Evolutionary conservation across 495 filamentous ascomycete genomes (phyloP).

Genomic region (Penicillium psychrofluorescens): DNA sequence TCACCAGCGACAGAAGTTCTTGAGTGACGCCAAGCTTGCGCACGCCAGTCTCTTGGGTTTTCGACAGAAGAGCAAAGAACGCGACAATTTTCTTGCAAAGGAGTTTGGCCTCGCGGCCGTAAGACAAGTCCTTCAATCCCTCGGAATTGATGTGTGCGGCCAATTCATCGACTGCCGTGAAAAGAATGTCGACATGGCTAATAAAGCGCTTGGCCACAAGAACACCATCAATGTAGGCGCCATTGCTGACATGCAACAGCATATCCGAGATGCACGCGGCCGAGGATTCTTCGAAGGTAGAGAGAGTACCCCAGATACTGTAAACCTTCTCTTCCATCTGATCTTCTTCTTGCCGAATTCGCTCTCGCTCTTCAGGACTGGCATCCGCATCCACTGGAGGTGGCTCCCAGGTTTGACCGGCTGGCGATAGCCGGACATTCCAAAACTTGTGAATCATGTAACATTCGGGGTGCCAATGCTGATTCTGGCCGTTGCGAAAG

Average conservation of each 20-base stretch:
- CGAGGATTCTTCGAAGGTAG: conserved; percentile 94
- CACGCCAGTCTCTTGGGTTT: conserved; percentile 84
- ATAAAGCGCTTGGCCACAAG: conserved; percentile 97
- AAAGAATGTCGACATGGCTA: conserved; percentile 88
- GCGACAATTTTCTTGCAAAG: conserved; percentile 99
- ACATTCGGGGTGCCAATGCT: conserved; percentile 99
- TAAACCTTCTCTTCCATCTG: conserved; percentile 97
- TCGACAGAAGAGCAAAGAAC: conserved; percentile 90
- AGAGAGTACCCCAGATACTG: conserved; percentile 95
- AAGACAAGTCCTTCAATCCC: conserved; percentile 77
- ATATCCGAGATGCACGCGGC: conserved; percentile 99
- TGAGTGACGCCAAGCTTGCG: conserved; percentile 91
- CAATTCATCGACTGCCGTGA: conserved; percentile 78
- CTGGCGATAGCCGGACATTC: conserved; percentile 80
- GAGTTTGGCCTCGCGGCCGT: conserved; percentile 90
- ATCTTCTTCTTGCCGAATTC: conserved; percentile 79
- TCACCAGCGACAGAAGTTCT: conserved; percentile 89
- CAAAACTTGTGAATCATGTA: conserved; percentile 99
- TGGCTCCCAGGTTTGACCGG: conserved; percentile 42
- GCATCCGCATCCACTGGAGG: conserved; percentile 51
- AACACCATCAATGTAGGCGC: conserved; percentile 90
- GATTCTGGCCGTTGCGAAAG: conserved; percentile 92
- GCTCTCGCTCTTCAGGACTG: conserved; percentile 65
- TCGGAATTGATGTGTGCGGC: conserved; percentile 62
- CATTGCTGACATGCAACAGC: conserved; percentile 98